phyloP scores from a whole-genome alignment of 2,329 filamentous ascomycete genomes.

The Chrysoporthe austroafricana region DNA sequence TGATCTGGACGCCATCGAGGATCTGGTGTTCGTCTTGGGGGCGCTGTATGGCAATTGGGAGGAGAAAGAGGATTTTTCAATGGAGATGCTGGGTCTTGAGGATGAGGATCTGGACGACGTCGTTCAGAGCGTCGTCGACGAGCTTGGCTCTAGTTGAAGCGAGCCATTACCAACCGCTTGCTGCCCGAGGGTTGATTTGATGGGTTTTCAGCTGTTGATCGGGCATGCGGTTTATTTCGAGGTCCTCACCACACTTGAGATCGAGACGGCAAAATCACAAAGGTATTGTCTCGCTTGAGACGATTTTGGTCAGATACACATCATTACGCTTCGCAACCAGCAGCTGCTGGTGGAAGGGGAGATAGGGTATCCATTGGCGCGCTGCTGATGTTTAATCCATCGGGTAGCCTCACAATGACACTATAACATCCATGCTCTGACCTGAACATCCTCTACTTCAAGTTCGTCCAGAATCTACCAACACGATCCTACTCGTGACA shows the following conservation, averaged over 20 bases:
- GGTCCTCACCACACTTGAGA: background rate
- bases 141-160: constrained; percentile 2
- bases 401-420: too few species aligned
- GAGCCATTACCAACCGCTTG: background rate
- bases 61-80: constrained; percentile 47
- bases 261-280: background rate
- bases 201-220: background rate
- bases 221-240: background rate
- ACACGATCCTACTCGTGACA: too few species aligned
- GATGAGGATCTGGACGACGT: constrained; percentile 49
- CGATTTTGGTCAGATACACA: too few species aligned
- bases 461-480: too few species aligned
- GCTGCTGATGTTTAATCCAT: too few species aligned
- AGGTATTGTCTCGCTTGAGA: too few species aligned
- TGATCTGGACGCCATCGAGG: constrained; percentile 45
- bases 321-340: too few species aligned
- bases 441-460: too few species aligned
- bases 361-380: too few species aligned
- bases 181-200: background rate
- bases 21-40: constrained; percentile 55
- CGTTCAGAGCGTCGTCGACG: constrained; percentile 40
- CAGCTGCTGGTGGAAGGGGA: too few species aligned
- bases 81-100: constrained; percentile 50
- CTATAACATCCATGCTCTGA: too few species aligned
- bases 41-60: constrained; percentile 55